phyloP scores from a whole-genome alignment of 805 yeast genomes.

The Candida methanosorbosa region DNA sequence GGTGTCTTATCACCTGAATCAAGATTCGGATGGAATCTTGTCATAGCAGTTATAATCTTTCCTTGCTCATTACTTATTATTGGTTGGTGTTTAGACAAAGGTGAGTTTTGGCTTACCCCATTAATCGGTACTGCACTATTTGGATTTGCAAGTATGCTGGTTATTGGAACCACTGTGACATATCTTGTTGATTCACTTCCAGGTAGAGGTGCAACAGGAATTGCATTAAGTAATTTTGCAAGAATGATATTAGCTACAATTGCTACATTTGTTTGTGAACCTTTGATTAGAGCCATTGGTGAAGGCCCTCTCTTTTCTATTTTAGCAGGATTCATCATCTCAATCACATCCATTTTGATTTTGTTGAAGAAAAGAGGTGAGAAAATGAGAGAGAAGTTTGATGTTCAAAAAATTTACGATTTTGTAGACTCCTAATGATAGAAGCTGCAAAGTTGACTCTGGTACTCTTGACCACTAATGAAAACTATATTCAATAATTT shows the following conservation, averaged over 20 bases:
- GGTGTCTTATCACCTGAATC: constrained; percentile 72
- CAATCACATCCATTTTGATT: constrained; percentile 32
- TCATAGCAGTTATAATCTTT: constrained; percentile 50
- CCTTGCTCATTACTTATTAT: constrained; percentile 63
- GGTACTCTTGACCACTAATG: too few species aligned
- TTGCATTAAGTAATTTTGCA: constrained; percentile 70
- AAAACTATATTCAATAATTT: not conserved
- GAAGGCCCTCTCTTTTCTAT: constrained; percentile 64
- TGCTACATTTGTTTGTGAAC: constrained; percentile 70
- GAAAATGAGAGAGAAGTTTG: constrained; percentile 56
- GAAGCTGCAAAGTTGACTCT: not conserved
- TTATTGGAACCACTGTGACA: constrained; percentile 73
- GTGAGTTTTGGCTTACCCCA: constrained; percentile 70
- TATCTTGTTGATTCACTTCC: constrained; percentile 80
- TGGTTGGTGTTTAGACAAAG: constrained; percentile 73
- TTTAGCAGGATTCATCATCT: constrained; percentile 47
- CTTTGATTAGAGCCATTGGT: constrained; percentile 58
- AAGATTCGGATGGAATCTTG: constrained; percentile 66
- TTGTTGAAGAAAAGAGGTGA: constrained; percentile 48
- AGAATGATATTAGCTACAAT: constrained; percentile 68
- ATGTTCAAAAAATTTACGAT: constrained; percentile 50
- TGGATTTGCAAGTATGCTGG: constrained; percentile 79
- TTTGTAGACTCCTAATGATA: constrained; percentile 22
- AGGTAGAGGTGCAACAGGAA: constrained; percentile 84
- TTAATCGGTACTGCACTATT: constrained; percentile 73